Base-by-base conservation (phyloP, 2,329 filamentous ascomycete genomes). In the Polychaeton citri region DNA sequence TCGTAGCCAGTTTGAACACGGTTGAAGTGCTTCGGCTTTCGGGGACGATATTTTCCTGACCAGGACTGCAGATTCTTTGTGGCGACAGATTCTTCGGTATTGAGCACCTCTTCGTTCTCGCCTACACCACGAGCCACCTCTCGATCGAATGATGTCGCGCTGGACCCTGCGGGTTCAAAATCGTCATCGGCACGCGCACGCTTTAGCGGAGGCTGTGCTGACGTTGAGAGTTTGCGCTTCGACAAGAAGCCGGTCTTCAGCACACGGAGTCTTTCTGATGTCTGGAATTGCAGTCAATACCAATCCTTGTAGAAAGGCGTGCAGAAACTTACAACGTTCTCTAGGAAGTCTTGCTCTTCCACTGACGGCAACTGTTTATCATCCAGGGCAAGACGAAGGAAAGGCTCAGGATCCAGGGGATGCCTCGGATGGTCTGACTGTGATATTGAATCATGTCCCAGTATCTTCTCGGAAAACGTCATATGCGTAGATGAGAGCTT, bases 1-100 rank as follows among this genome's bases (percentile, higher is more conserved):
- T 98, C 90, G 59, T 96, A 98, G 36, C 90, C 90, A 83, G 95
- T 95, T 60, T 94, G 87, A 32, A 96, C 87, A 28, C 90, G 80
- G 56, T 96, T 96, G 71, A 98, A 98, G 63, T 95, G 96, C 41
- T 81, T 76, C 9, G 90, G 90, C 61, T 96, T 98, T 43, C 90
- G 75, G 6, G 88, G 86, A 26, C 81, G 75, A 59, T 93, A 81
- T 60, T 88, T 86, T 54, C 77, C 76, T 5, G 80, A 78, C 86
- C 86, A 94, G 44, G 78, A 73, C 3, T 84, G 79, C 45, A 76
- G 76, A 3, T 71, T 64, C 4, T 64, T 62, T 7, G 72, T 73
- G 20, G 70, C 64, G 18, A 94, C 76, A 28, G 79, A 71, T 60
- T 94, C 90, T 62, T 98, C 90, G 6, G 79, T 83, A 0, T 83